phyloP scores from a whole-genome alignment of 2,329 filamentous ascomycete genomes.

The Arachnomyces sp. region DNA sequence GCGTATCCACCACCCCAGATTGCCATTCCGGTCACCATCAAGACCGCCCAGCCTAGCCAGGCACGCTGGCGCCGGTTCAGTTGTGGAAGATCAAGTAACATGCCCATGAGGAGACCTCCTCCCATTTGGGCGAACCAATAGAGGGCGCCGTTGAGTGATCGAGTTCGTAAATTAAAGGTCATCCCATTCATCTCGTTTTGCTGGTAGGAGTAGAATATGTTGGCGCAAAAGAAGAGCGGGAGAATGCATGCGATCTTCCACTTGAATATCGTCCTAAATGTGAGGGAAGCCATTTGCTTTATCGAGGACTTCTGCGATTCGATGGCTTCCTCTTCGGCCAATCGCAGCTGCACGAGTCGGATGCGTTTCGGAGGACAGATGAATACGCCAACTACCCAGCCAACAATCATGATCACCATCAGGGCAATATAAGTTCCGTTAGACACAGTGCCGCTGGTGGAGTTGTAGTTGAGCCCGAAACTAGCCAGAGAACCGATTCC shows the following conservation, averaged over 20 bases:
- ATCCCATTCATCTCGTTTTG: constrained; percentile 50
- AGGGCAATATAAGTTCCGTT: constrained; percentile 46
- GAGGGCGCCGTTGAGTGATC: constrained; percentile 48
- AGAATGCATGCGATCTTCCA: constrained; percentile 44
- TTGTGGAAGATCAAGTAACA: constrained; percentile 25
- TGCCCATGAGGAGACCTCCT: constrained; percentile 44
- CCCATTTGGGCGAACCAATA: constrained; percentile 53
- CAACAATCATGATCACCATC: constrained; percentile 43
- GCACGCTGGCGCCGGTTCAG: constrained; percentile 42
- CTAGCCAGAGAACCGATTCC: constrained; percentile 38
- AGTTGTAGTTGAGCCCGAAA: constrained; percentile 40
- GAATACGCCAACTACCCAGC: constrained; percentile 42
- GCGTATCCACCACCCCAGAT: constrained; percentile 57
- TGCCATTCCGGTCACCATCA: constrained; percentile 45
- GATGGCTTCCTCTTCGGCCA: constrained; percentile 33
- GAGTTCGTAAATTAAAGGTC: constrained; percentile 49
- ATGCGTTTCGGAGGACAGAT: constrained; percentile 43
- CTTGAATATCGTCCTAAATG: constrained; percentile 32
- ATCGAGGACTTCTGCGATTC: constrained; percentile 20
- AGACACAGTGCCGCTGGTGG: constrained; percentile 38
- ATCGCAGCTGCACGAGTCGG: constrained; percentile 32
- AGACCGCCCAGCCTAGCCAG: constrained; percentile 38
- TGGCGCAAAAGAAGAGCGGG: constrained; percentile 50
- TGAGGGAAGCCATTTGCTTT: constrained; percentile 22
- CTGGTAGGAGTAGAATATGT: constrained; percentile 52